These are phyloP conservation scores for Herpetospermum pedunculosum DNA, from an alignment of 306 rosid species.

Conservation along the genomic window DNA sequence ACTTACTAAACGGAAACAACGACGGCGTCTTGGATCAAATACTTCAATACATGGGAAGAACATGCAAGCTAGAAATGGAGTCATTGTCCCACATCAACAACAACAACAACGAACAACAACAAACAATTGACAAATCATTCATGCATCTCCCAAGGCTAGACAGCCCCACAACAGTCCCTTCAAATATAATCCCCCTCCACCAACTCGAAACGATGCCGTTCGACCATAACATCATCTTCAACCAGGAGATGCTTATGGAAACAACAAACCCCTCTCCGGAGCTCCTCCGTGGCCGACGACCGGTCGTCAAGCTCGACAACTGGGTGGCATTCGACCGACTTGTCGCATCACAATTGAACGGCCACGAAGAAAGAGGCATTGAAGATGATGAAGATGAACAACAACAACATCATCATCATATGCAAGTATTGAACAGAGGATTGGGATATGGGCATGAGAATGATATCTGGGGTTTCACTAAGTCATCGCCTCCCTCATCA, in stretches of 20 bases:
- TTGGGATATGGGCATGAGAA: conserved; percentile 20
- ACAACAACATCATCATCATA: conserved; percentile 5
- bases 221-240: conserved; percentile 10
- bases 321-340: conserved; percentile 42
- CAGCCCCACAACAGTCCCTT: conserved; percentile 29
- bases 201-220: conserved; percentile 2
- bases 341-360: conserved; percentile 47
- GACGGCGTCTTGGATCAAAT: conserved; percentile 44
- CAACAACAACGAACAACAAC: not conserved
- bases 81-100: conserved; percentile 9
- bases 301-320: conserved; percentile 11
- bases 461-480: conserved; percentile 34
- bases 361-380: conserved; percentile 20
- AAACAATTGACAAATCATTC: conserved; percentile 18
- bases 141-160: conserved; percentile 47
- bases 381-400: not conserved
- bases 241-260: conserved; percentile 25
- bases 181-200: conserved; percentile 15
- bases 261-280: conserved; percentile 13
- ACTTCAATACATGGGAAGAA: conserved; percentile 44
- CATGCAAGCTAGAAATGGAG: conserved; percentile 38
- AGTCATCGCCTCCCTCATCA: conserved; percentile 26
- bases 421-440: conserved; percentile 20
- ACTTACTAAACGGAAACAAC: conserved; percentile 16
- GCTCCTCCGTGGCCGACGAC: not conserved